These are phyloP conservation scores for Brassica nigra DNA, from an alignment of 345 rosid genomes.

Conservation along the genomic window DNA sequence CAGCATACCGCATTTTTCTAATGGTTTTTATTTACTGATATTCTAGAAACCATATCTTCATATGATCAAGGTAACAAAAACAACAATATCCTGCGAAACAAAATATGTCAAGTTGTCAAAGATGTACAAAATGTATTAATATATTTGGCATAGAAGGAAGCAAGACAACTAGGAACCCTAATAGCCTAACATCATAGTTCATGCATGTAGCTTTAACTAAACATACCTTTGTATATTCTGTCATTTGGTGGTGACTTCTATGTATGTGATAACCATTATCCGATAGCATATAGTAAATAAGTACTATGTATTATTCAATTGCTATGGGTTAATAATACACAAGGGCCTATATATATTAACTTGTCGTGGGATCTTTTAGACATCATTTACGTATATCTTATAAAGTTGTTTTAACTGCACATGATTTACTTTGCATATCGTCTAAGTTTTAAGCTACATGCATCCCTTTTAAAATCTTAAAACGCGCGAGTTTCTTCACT, in stretches of 20 bases:
- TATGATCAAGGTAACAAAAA: slow-evolving; percentile 15
- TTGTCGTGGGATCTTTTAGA: slow-evolving; percentile 19
- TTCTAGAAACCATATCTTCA: slow-evolving; percentile 20
- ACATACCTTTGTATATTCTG: slow-evolving; percentile 12
- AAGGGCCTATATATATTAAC: not conserved
- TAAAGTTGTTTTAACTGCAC: not conserved
- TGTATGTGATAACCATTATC: slow-evolving; percentile 28
- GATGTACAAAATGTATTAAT: slow-evolving; percentile 21
- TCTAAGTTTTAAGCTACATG: not conserved
- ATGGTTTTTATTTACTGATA: not conserved
- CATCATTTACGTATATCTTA: slow-evolving; percentile 9
- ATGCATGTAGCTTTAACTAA: slow-evolving; percentile 27
- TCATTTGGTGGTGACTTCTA: slow-evolving; percentile 24
- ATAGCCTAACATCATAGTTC: slow-evolving; percentile 3
- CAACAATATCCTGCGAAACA: slow-evolving; percentile 26
- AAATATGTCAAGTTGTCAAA: slow-evolving; percentile 14
- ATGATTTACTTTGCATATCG: not conserved
- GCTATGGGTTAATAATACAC: not conserved
- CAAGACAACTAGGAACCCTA: slow-evolving; percentile 23
- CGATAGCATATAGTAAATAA: slow-evolving; percentile 21
- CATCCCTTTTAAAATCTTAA: not conserved
- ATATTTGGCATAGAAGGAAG: slow-evolving; percentile 28
- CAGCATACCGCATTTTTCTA: not conserved
- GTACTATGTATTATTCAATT: slow-evolving; percentile 2
- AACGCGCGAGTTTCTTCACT: not conserved